Evolutionary conservation across 768 basidiomycete species (phyloP).

Genomic region (Sporobolomyces pararoseus): DNA sequence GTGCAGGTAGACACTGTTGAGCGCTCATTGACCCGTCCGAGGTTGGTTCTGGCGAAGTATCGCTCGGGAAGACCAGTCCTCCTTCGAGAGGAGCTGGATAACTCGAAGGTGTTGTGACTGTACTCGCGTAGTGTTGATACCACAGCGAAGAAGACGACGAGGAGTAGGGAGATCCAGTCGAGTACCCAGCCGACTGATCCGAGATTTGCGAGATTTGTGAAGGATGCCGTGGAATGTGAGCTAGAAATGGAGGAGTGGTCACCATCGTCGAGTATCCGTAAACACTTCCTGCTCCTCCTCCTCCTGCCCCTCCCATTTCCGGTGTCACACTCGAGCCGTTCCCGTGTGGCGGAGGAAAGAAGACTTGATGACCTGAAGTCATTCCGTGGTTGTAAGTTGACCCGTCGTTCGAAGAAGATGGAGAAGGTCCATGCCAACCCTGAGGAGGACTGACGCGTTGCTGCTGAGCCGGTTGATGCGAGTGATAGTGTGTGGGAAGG

Average conservation of each 20-base stretch:
- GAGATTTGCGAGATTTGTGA: conserved; percentile 14
- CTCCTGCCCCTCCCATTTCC: neutral
- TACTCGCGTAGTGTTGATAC: conserved; percentile 13
- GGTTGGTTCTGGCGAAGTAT: neutral
- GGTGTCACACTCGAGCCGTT: too few species aligned
- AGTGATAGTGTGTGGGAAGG: neutral
- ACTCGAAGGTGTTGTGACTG: conserved; percentile 12
- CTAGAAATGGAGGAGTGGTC: conserved; percentile 8
- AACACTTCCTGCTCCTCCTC: neutral
- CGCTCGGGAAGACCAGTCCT: neutral
- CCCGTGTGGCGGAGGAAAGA: neutral
- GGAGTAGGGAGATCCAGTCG: conserved; percentile 14
- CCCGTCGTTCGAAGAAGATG: neutral
- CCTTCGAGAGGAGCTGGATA: conserved; percentile 7
- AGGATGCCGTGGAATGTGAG: neutral
- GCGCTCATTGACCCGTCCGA: neutral
- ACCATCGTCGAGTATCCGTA: neutral
- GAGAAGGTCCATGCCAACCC: neutral
- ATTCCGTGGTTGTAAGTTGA: neutral
- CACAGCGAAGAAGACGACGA: conserved; percentile 11
- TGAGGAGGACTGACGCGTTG: conserved; percentile 1
- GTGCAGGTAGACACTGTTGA: neutral
- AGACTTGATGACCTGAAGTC: neutral
- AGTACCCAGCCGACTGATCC: conserved; percentile 13
- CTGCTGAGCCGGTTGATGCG: neutral